Conservation (phyloP, 495 filamentous ascomycete species). For the Lophium mytilinum region DNA sequence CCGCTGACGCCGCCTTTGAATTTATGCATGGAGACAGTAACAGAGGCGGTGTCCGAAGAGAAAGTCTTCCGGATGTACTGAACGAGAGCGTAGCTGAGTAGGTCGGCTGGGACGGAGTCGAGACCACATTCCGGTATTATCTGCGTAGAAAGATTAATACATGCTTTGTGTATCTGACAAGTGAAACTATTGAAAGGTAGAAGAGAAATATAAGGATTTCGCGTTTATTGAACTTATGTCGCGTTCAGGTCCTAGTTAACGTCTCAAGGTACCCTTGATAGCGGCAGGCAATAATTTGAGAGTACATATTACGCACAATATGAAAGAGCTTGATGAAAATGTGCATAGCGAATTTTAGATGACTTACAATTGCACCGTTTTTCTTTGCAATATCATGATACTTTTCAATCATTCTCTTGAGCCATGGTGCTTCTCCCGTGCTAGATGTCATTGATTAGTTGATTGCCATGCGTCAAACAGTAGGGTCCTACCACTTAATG, state of each 20-base stretch:
- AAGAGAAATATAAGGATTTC: no score
- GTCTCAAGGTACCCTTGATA: no score
- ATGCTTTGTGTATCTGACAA: no score
- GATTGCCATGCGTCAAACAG: neutral
- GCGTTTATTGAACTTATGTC: no score
- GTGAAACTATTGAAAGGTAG: no score
- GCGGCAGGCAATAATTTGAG: no score
- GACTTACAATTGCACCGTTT: slow-evolving; percentile 62
- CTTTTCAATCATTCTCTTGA: slow-evolving; percentile 67
- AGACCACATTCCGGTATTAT: slow-evolving; percentile 81
- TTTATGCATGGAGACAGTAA: slow-evolving; percentile 54
- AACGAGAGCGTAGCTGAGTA: slow-evolving; percentile 64
- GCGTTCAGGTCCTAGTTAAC: no score
- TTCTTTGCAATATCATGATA: slow-evolving; percentile 67
- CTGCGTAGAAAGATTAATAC: slow-evolving; percentile 25
- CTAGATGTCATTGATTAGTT: slow-evolving; percentile 22
- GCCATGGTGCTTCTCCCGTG: slow-evolving; percentile 82
- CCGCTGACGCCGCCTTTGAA: slow-evolving; percentile 58
- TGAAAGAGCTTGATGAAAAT: neutral
- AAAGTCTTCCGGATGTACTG: slow-evolving; percentile 54
- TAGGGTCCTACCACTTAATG: slow-evolving; percentile 33
- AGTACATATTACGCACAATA: no score
- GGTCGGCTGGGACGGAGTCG: slow-evolving; percentile 78
- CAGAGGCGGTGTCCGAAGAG: slow-evolving; percentile 46
- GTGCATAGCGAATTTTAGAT: neutral